These are phyloP conservation scores for Candida nemodendra DNA, from an alignment of 805 yeast species.

Conservation along the genomic window DNA sequence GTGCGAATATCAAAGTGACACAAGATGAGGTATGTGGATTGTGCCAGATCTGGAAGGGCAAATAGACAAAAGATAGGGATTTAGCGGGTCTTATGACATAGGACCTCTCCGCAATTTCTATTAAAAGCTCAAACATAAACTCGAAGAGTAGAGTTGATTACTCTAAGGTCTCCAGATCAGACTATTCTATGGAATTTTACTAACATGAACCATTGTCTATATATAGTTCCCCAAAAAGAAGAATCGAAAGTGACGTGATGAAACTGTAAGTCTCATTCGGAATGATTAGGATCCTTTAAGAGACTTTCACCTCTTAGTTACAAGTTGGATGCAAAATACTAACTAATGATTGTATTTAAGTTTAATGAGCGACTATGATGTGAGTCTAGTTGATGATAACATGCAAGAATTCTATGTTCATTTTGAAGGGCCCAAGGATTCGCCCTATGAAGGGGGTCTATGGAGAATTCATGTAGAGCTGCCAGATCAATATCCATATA, in stretches of 20 bases:
- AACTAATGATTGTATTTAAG: conserved; percentile 28
- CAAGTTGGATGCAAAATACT: conserved; percentile 1
- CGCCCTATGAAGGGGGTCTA: conserved; percentile 86
- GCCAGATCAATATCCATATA: conserved; percentile 94
- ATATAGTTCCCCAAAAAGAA: conserved; percentile 61
- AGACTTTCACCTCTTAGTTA: too few species aligned
- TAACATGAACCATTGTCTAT: conserved; percentile 1
- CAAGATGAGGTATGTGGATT: too few species aligned
- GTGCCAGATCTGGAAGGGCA: too few species aligned
- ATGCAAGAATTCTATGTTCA: conserved; percentile 85
- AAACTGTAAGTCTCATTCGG: conserved; percentile 69
- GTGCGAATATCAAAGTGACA: too few species aligned
- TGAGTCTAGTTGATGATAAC: conserved; percentile 74
- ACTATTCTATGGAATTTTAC: background rate
- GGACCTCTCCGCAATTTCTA: too few species aligned
- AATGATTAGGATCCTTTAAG: too few species aligned
- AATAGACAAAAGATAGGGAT: too few species aligned
- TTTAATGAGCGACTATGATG: conserved; percentile 90
- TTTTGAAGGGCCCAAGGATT: conserved; percentile 80
- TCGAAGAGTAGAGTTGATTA: too few species aligned
- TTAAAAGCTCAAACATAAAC: too few species aligned
- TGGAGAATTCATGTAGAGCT: conserved; percentile 93
- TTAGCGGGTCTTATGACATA: too few species aligned
- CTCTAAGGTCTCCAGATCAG: too few species aligned
- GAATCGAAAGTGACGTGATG: conserved; percentile 95